These are phyloP conservation scores for Nymphaea thermarum DNA, from an alignment of 164 flowering plant genomes.

Conservation along the genomic window DNA sequence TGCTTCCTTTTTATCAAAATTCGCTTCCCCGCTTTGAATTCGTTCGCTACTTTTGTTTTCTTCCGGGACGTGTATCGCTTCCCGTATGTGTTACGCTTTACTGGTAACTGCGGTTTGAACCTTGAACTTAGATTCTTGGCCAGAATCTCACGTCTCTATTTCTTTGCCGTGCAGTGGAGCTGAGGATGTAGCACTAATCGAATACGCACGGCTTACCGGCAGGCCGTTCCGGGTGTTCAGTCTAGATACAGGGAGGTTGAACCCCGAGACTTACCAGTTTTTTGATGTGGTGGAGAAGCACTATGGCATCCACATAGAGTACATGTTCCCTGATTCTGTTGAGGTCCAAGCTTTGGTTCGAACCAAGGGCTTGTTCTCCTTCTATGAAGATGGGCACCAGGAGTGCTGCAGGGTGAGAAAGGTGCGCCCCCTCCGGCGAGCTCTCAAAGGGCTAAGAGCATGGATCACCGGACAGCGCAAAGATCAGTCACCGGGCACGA, in stretches of 20 bases:
- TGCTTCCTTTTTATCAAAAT: too few relatives aligned
- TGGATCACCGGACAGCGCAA: conserved; percentile 91
- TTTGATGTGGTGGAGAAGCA: conserved; percentile 78
- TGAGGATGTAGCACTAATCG: conserved; percentile 90
- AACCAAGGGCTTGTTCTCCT: conserved; percentile 79
- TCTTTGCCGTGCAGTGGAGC: conserved; percentile 66
- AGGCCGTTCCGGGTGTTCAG: conserved; percentile 92
- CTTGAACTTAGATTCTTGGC: too few relatives aligned
- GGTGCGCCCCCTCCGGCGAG: conserved; percentile 84
- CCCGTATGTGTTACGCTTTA: too few relatives aligned
- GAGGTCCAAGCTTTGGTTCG: conserved; percentile 88
- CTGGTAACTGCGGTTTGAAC: too few relatives aligned
- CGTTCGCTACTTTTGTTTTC: too few relatives aligned
- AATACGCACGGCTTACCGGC: conserved; percentile 83
- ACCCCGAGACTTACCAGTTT: conserved; percentile 75
- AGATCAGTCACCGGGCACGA: conserved; percentile 76
- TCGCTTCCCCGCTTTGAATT: too few relatives aligned
- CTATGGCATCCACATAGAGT: conserved; percentile 73
- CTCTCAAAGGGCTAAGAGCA: conserved; percentile 77
- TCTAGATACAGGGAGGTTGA: conserved; percentile 87
- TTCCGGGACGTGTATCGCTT: too few relatives aligned
- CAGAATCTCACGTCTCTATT: too few relatives aligned
- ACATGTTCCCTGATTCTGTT: conserved; percentile 94
- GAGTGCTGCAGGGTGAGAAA: conserved; percentile 97
- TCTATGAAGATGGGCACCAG: conserved; percentile 92